Conservation (phyloP, 169 alveolate species). For the Plasmodium vivax region DNA sequence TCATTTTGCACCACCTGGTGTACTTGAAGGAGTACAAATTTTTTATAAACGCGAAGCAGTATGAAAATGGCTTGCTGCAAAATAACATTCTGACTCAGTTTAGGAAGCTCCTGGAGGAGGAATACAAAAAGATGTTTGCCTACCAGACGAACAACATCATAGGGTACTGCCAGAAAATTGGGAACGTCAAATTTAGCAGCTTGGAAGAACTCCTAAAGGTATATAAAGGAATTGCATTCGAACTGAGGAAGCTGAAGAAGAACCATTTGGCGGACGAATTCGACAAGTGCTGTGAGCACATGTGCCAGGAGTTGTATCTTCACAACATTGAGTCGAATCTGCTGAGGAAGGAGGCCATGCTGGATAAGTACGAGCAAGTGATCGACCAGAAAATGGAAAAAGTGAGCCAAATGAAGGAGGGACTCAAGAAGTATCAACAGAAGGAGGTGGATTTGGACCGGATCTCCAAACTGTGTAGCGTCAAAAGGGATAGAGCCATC, state of each 20-base stretch:
- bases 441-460: constrained; percentile 24
- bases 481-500: constrained; percentile 10
- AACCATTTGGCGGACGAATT: constrained; percentile 58
- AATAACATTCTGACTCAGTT: constrained; percentile 49
- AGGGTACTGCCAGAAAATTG: constrained; percentile 41
- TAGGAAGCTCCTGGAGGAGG: constrained; percentile 57
- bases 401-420: constrained; percentile 18
- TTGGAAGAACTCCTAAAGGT: constrained; percentile 66
- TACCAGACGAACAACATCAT: constrained; percentile 70
- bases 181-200: constrained; percentile 37
- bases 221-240: constrained; percentile 61
- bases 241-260: constrained; percentile 36
- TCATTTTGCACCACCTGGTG: constrained; percentile 48
- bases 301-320: constrained; percentile 72
- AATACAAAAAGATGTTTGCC: constrained; percentile 72
- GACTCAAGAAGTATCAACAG: constrained; percentile 33
- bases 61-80: constrained; percentile 61
- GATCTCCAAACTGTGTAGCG: constrained; percentile 13
- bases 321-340: constrained; percentile 49
- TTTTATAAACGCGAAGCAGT: constrained; percentile 37
- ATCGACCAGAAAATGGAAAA: constrained; percentile 55
- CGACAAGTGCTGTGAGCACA: constrained; percentile 74
- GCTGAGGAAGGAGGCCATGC: constrained; percentile 32
- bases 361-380: constrained; percentile 47
- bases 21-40: constrained; percentile 47